These are phyloP conservation scores for Ramaria rubella DNA, from an alignment of 768 basidiomycete species.

Conservation along the genomic window DNA sequence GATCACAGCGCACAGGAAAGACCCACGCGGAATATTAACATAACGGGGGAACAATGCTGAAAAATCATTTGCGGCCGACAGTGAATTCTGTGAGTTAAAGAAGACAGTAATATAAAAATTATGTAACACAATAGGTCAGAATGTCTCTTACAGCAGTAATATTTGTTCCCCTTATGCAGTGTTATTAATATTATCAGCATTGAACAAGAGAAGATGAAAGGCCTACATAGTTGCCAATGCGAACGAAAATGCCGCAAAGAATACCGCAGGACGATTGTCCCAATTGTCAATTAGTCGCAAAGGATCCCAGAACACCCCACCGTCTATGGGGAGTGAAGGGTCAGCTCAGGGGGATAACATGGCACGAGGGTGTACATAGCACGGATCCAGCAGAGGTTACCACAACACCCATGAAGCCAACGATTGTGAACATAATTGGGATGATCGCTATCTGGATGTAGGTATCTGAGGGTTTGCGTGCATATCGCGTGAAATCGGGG, in stretches of 20 bases:
- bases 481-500: conserved; percentile 53
- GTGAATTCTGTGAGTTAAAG: conserved; percentile 41
- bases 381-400: conserved; percentile 70
- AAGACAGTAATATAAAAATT: neutral
- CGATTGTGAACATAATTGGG: conserved; percentile 68
- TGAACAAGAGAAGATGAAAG: conserved; percentile 18
- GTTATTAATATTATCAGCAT: neutral
- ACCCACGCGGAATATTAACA: conserved; percentile 77
- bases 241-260: conserved; percentile 76
- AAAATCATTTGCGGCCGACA: conserved; percentile 78
- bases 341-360: neutral
- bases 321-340: conserved; percentile 29
- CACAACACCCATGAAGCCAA: conserved; percentile 73
- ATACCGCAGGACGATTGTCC: conserved; percentile 80
- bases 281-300: conserved; percentile 68
- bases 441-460: conserved; percentile 49
- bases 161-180: conserved; percentile 32
- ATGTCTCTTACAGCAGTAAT: conserved; percentile 47
- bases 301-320: conserved; percentile 64
- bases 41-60: conserved; percentile 67
- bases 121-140: neutral
- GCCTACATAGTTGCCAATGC: conserved; percentile 63
- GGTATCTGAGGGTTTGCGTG: conserved; percentile 12
- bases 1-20: conserved; percentile 69
- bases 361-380: conserved; percentile 33